Evolutionary conservation across 2,329 filamentous ascomycete genomes (phyloP), one percentile per base, ranked within the genome.

Genomic region (Onygenales sp.): DNA sequence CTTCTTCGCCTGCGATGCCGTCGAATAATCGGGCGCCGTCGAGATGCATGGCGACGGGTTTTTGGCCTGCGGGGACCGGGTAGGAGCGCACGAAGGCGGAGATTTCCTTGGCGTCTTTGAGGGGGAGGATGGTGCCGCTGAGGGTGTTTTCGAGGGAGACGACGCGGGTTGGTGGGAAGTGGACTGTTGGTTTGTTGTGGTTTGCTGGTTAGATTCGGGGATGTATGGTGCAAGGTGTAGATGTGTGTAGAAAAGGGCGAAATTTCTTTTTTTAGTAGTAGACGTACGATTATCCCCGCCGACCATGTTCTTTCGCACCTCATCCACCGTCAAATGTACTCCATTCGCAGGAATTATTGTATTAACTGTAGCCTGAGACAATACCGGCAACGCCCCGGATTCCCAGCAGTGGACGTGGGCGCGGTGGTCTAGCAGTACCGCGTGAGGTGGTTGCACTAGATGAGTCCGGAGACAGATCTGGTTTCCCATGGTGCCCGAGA

Each of bases 401-500:
- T 71, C 69, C 56, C 60, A 63, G 13, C 56, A 53, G n/a, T 68
- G 60, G 31, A 70, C 63, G 46, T 71, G 67, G 2, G 64, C 64
- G 5, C 68, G 64, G 43, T 67, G 59, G 51, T 71, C 67, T 21
- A 60, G 57, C 3, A 71, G 57, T 10, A 71, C 61, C 1, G 65
- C 59, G 53, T 70, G 64, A 7, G 69, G 68, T 1, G 68, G 67
- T 38, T 66, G 63, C 11, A 54, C 54, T 5, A 72, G 59, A 54
- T 66, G 64, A 3, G 62, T 61, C 0, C 68, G 64, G 11, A 71
- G 44, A 35, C 63, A 63, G 44, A 72, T 63, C 57, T 71, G 67
- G 54, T 72, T 72, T n/a, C 67, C 67, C 67, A 69, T 68, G n/a
- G 68, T 72, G 2, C 69, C 66, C 6, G 69, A 69, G 13, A 68